Percentiles rank a stretch among this genome's conserved stretches.
Evolutionary conservation across 768 basidiomycete species (phyloP).

Genomic region (Xerocomellus dryophilus): DNA sequence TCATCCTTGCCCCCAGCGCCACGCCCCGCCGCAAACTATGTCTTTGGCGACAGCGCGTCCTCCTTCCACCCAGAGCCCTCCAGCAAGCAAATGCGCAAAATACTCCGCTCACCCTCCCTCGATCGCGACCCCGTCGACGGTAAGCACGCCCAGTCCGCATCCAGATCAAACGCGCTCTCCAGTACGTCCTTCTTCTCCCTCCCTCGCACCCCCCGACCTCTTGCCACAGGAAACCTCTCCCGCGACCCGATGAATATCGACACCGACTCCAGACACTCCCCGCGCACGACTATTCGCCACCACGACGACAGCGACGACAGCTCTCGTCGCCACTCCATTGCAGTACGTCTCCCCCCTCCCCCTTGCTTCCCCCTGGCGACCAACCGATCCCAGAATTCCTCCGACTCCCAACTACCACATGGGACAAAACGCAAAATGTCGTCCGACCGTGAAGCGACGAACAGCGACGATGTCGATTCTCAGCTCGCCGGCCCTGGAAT

Average conservation of each 20-base stretch:
- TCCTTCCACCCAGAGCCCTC: slow-evolving; percentile 40
- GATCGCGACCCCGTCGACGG: slow-evolving; percentile 35
- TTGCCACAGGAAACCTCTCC: slow-evolving; percentile 29
- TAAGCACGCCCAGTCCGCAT: slow-evolving; percentile 10
- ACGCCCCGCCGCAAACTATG: slow-evolving; percentile 64
- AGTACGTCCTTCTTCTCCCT: slow-evolving; percentile 22
- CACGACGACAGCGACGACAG: slow-evolving; percentile 58
- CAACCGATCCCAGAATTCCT: slow-evolving; percentile 27
- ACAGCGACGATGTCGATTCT: slow-evolving; percentile 62
- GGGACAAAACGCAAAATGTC: slow-evolving; percentile 87
- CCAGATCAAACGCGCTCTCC: slow-evolving; percentile 20
- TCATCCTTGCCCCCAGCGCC: slow-evolving; percentile 39
- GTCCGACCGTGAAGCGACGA: slow-evolving; percentile 52
- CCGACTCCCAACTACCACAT: slow-evolving; percentile 45
- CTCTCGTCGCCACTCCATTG: slow-evolving; percentile 72
- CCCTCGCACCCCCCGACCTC: slow-evolving; percentile 8
- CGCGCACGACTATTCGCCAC: slow-evolving; percentile 33
- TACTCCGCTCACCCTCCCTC: slow-evolving; percentile 56
- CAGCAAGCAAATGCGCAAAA: slow-evolving; percentile 46
- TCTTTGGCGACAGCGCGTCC: slow-evolving; percentile 54
- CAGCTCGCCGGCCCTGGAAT: slow-evolving; percentile 68
- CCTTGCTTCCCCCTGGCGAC: not conserved
- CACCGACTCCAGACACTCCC: slow-evolving; percentile 26
- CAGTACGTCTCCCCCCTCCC: slow-evolving; percentile 40
- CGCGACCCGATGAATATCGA: slow-evolving; percentile 17